Conservation (phyloP, 2,329 filamentous ascomycete genomes). For the Talaromyces pinophilus region DNA sequence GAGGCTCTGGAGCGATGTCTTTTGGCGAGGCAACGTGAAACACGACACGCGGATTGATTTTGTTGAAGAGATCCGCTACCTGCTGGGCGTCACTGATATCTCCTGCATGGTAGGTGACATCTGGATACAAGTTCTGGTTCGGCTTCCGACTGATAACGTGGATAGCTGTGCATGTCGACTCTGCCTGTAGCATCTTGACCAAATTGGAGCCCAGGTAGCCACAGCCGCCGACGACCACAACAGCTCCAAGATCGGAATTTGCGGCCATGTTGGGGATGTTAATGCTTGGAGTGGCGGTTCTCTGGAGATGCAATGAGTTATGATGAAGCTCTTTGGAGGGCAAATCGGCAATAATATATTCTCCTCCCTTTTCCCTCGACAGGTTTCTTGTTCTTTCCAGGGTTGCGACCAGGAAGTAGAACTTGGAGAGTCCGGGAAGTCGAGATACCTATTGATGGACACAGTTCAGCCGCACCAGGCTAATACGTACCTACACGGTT, state of each 20-base stretch:
- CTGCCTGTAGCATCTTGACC: constrained; percentile 7
- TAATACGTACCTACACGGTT: not conserved
- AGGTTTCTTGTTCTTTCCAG: too few species aligned
- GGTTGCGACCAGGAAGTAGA: not conserved
- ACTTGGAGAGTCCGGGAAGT: not conserved
- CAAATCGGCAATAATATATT: not conserved
- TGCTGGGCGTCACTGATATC: constrained; percentile 9
- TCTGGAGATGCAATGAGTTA: not conserved
- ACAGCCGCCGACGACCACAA: constrained; percentile 20
- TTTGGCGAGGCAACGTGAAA: constrained; percentile 18
- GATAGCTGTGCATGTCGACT: constrained; percentile 10
- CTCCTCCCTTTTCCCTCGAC: not conserved
- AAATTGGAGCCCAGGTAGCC: constrained; percentile 20
- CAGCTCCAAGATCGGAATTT: constrained; percentile 7
- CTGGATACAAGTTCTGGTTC: constrained; percentile 5
- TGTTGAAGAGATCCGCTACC: constrained; percentile 9
- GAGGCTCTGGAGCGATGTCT: constrained; percentile 2
- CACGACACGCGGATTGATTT: constrained; percentile 14
- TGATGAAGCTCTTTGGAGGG: not conserved
- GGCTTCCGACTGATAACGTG: constrained; percentile 11
- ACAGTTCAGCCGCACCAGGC: not conserved
- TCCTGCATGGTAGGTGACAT: constrained; percentile 14
- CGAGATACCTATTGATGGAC: not conserved
- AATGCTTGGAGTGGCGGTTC: not conserved
- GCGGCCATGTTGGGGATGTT: not conserved